Conservation (phyloP, 2,329 filamentous ascomycete species). For the Penicillium nordicum region DNA sequence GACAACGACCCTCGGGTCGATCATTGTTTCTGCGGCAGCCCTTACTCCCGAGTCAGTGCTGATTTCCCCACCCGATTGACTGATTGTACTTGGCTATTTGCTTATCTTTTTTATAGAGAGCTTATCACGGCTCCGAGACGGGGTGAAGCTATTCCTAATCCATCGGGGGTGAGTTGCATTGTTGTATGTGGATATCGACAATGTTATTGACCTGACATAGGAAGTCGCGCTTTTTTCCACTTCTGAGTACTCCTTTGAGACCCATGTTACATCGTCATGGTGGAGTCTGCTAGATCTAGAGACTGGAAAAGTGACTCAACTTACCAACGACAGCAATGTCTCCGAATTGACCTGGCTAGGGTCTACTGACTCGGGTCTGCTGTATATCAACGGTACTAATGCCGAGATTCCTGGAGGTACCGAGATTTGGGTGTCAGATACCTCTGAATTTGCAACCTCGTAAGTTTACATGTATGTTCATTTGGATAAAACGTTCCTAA, state of each 20-base stretch:
- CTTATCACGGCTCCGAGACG: conserved; percentile 39
- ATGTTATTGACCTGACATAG: conserved; percentile 19
- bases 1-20: conserved; percentile 25
- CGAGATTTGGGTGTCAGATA: conserved; percentile 39
- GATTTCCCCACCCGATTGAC: background rate
- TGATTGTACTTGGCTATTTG: background rate
- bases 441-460: conserved; percentile 32
- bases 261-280: conserved; percentile 60
- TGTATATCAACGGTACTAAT: conserved; percentile 52
- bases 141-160: conserved; percentile 38
- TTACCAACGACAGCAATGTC: conserved; percentile 63
- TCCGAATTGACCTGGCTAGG: conserved; percentile 75
- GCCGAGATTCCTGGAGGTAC: conserved; percentile 39
- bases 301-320: conserved; percentile 60
- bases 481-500: background rate
- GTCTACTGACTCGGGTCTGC: conserved; percentile 59
- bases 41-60: conserved; percentile 31
- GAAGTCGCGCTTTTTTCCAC: conserved; percentile 52
- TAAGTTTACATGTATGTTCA: conserved; percentile 14
- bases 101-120: conserved; percentile 22
- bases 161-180: conserved; percentile 36
- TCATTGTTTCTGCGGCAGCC: conserved; percentile 23
- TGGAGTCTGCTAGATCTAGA: conserved; percentile 70
- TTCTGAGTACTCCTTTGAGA: conserved; percentile 75
- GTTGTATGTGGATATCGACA: background rate